phyloP scores from a whole-genome alignment of 2,329 filamentous ascomycete genomes.

The Ophiocordyceps camponoti-saundersi region DNA sequence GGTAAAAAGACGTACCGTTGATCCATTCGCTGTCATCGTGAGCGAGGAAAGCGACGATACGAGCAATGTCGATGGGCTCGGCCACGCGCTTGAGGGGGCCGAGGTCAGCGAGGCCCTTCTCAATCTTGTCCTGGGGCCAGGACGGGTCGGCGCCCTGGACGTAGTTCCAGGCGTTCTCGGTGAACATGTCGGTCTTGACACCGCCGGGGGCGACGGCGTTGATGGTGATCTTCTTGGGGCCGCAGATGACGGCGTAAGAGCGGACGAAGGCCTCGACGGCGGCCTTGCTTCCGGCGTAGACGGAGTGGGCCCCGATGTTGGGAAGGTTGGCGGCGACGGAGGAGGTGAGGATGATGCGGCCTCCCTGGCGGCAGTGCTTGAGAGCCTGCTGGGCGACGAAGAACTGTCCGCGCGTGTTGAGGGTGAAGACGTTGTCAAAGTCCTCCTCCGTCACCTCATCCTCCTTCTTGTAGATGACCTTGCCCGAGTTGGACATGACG shows the following conservation, averaged over 20 bases:
- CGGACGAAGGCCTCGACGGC: constrained; percentile 64
- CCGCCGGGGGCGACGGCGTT: constrained; percentile 51
- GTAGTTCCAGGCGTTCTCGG: constrained; percentile 23
- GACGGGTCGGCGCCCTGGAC: constrained; percentile 39
- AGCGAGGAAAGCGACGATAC: constrained; percentile 13
- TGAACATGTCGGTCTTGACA: constrained; percentile 49
- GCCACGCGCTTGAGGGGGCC: constrained; percentile 33
- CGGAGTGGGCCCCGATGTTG: constrained; percentile 52
- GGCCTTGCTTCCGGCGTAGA: constrained; percentile 63
- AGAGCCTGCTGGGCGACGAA: constrained; percentile 51
- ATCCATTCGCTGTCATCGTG: constrained; percentile 29
- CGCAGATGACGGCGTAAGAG: constrained; percentile 54
- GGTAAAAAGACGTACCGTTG: constrained; percentile 13
- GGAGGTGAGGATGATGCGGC: constrained; percentile 51
- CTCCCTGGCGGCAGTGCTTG: constrained; percentile 50
- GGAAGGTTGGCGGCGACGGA: neutral
- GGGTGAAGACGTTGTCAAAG: constrained; percentile 52
- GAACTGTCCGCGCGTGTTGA: constrained; percentile 55
- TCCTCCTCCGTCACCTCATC: constrained; percentile 54
- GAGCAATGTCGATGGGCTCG: constrained; percentile 48
- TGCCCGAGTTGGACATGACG: constrained; percentile 53
- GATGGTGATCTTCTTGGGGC: constrained; percentile 50
- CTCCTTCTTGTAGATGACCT: constrained; percentile 50
- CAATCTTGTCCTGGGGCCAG: constrained; percentile 26
- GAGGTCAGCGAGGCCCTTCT: constrained; percentile 1